Conservation (phyloP, 805 yeast genomes). For the Metschnikowia hibisci region DNA sequence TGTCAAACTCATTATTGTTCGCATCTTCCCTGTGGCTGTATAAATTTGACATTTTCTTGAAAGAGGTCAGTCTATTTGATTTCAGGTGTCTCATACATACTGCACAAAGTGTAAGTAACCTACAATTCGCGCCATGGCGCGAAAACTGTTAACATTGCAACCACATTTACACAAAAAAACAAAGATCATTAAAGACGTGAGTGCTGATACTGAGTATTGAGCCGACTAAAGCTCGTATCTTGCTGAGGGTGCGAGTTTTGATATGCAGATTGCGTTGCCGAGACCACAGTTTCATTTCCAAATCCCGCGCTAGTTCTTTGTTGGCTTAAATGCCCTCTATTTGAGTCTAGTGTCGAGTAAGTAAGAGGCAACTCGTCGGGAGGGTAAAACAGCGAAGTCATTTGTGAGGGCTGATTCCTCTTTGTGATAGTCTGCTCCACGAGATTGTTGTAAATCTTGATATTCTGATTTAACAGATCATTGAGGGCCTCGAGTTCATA, state of each 20-base stretch:
- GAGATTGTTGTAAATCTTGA: constrained; percentile 63
- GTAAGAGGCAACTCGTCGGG: neutral
- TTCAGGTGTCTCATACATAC: neutral
- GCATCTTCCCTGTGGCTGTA: constrained; percentile 42
- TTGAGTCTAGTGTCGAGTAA: neutral
- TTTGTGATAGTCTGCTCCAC: constrained; percentile 40
- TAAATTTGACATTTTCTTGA: constrained; percentile 17
- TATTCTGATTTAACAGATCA: constrained; percentile 65
- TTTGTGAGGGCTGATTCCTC: neutral
- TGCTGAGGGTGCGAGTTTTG: neutral
- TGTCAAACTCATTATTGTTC: constrained; percentile 41
- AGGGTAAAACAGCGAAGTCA: constrained; percentile 7
- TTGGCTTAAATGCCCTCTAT: constrained; percentile 12
- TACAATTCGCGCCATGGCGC: neutral
- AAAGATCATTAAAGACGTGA: neutral
- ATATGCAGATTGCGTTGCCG: neutral
- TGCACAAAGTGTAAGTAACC: neutral
- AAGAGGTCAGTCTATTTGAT: neutral
- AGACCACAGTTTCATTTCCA: constrained; percentile 27
- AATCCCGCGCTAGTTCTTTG: constrained; percentile 42
- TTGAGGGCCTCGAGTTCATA: constrained; percentile 74
- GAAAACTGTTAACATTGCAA: neutral
- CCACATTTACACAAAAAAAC: neutral
- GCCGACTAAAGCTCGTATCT: neutral
- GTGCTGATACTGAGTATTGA: neutral